phyloP scores from a whole-genome alignment of 164 flowering plant genomes.

The Umbellularia californica region DNA sequence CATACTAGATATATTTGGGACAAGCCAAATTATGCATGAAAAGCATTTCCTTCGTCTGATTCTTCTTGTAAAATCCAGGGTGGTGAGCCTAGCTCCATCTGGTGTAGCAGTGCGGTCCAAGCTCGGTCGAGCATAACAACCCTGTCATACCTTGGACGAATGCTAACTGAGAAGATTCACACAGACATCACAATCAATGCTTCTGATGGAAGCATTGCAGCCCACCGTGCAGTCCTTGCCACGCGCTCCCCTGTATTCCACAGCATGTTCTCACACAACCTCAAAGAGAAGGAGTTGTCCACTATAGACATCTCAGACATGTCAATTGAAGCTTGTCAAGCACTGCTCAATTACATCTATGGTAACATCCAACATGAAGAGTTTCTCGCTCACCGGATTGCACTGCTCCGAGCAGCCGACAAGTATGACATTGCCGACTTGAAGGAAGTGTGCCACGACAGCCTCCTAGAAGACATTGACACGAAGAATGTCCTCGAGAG shows the following conservation, averaged over 20 bases:
- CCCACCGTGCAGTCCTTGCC: slow-evolving; percentile 85
- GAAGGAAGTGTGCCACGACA: slow-evolving; percentile 83
- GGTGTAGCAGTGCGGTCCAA: slow-evolving; percentile 48
- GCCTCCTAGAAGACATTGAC: slow-evolving; percentile 85
- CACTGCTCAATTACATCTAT: slow-evolving; percentile 72
- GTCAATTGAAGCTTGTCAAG: slow-evolving; percentile 69
- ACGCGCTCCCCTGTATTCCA: slow-evolving; percentile 81
- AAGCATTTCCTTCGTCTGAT: background rate
- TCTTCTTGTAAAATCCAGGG: slow-evolving; percentile 38
- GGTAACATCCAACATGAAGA: slow-evolving; percentile 66
- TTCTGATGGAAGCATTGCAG: slow-evolving; percentile 66
- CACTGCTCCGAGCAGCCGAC: slow-evolving; percentile 84
- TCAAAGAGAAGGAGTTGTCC: slow-evolving; percentile 82
- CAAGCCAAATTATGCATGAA: background rate
- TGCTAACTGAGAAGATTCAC: slow-evolving; percentile 80
- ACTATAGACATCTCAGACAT: slow-evolving; percentile 78
- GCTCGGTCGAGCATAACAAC: slow-evolving; percentile 45
- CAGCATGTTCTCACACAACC: slow-evolving; percentile 90
- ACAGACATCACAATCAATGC: slow-evolving; percentile 76
- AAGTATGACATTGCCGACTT: slow-evolving; percentile 79
- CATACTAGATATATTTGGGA: background rate
- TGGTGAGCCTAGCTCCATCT: slow-evolving; percentile 71
- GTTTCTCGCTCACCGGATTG: slow-evolving; percentile 61
- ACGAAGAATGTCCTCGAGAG: slow-evolving; percentile 82
- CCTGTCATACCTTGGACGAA: slow-evolving; percentile 56